Base-by-base conservation (phyloP, 768 basidiomycete species). In the Leccinum subtestaceum region DNA sequence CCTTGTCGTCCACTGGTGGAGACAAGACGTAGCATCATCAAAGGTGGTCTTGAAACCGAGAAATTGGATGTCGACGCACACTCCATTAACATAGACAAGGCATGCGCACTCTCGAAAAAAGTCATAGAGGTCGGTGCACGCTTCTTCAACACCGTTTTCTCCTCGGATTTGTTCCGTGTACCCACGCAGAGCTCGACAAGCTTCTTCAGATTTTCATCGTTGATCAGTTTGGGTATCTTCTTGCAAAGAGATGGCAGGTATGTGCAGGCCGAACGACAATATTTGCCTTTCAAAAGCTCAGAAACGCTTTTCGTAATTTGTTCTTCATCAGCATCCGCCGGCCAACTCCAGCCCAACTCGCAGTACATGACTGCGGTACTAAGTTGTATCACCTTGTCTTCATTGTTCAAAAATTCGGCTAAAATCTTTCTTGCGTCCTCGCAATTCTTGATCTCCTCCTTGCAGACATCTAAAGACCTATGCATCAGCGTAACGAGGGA, bases 231-330 rank as follows among this genome's bases (percentile, higher is more conserved):
- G 1, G 27, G 25, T 36, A 48, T 63, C 34, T 58, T 52, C 36
- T 68, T 67, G 58, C 66, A 73, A 47, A 72, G 69, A 6, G 71
- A 66, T 1, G 72, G 72, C 7, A 72, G 34, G 48, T 60, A 73
- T 5, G 58, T 63, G 63, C 70, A 72, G 40, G 63, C 71, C 4
- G 70, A 68, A 46, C 53, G 61, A 45, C 48, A 23, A 23, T 23
- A 23, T 23, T 23, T 23, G 23, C 23, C 23, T 23, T 23, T 36
- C 31, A 72, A 60, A 21, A 73, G 58, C 2, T 21, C 49, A 7
- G 61, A 46, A 1, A 72, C 48, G 15, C 68, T 60, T 1, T 40
- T 25, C 1, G 19, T 51, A n/a, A 66, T 59, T 17, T 50, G 29
- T 31, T 63, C 25, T 12, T 27, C 53, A 2, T 58, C 34, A 29